Conservation (phyloP, 257 asterid species). For the Ilex asprella region DNA sequence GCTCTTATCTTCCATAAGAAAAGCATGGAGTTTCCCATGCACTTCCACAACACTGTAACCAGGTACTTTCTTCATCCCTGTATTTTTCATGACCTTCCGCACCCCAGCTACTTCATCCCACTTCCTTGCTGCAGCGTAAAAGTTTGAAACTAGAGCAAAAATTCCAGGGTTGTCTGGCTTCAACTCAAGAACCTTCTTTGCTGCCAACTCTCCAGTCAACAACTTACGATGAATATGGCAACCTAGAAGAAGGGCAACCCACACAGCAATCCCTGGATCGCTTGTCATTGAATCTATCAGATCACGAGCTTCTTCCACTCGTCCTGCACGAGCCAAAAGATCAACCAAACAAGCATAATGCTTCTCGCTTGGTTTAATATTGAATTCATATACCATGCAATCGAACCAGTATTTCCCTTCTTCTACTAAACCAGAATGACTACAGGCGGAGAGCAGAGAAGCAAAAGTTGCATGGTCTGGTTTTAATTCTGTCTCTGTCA, state of each 20-base stretch:
- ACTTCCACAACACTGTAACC: slow-evolving; percentile 61
- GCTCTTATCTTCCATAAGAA: slow-evolving; percentile 51
- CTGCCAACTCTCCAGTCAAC: slow-evolving; percentile 50
- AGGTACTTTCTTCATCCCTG: slow-evolving; percentile 56
- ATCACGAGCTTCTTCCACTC: slow-evolving; percentile 53
- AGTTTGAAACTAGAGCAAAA: slow-evolving; percentile 57
- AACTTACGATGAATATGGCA: slow-evolving; percentile 62
- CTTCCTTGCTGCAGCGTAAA: slow-evolving; percentile 60
- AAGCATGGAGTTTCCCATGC: slow-evolving; percentile 51
- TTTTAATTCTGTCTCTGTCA: slow-evolving; percentile 28
- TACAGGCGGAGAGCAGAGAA: slow-evolving; percentile 69
- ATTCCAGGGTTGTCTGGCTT: slow-evolving; percentile 50
- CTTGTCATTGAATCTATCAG: slow-evolving; percentile 36
- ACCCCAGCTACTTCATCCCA: slow-evolving; percentile 66
- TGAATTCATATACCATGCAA: slow-evolving; percentile 49
- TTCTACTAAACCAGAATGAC: slow-evolving; percentile 69
- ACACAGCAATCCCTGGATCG: slow-evolving; percentile 55
- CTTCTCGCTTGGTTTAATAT: slow-evolving; percentile 60
- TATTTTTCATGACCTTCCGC: slow-evolving; percentile 51
- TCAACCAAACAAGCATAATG: slow-evolving; percentile 74
- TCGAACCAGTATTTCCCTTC: slow-evolving; percentile 61
- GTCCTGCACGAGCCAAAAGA: slow-evolving; percentile 79
- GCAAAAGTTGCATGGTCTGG: slow-evolving; percentile 89
- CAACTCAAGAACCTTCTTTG: slow-evolving; percentile 56
- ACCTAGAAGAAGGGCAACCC: slow-evolving; percentile 85